A percentile compares a stretch with the other conserved stretches of the same genome.
Evolutionary conservation across 1,284 basidiomycete species (phyloP).

Genomic region (Sanghuangporus weigelae): DNA sequence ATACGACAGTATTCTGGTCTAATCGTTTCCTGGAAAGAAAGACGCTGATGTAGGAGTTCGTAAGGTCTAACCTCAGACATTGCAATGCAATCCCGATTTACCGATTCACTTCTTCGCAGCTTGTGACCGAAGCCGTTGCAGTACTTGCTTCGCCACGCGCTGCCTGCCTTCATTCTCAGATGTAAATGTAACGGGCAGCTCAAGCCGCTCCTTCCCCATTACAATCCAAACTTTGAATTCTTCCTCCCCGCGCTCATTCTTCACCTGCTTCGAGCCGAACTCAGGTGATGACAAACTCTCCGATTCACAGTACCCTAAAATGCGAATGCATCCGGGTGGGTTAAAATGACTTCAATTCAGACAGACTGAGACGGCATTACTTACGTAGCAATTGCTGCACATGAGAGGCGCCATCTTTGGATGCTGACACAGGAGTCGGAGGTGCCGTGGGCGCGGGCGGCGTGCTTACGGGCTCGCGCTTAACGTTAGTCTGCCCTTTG

Average conservation of each 20-base stretch:
- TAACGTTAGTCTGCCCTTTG: neutral
- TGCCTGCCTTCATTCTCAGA: constrained; percentile 23
- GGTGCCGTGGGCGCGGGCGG: neutral
- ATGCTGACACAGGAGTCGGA: neutral
- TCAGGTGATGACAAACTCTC: constrained; percentile 26
- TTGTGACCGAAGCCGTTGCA: constrained; percentile 12
- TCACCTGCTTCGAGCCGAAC: constrained; percentile 27
- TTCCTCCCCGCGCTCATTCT: constrained; percentile 19
- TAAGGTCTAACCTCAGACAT: too few relatives aligned
- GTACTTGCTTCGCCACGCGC: constrained; percentile 15
- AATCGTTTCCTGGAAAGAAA: too few relatives aligned
- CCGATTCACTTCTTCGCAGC: neutral
- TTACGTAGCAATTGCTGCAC: constrained; percentile 8
- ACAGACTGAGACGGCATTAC: neutral
- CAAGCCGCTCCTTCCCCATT: constrained; percentile 35
- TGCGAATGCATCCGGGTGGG: neutral
- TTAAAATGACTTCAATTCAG: neutral
- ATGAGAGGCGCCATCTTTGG: neutral
- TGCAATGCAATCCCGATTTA: too few relatives aligned
- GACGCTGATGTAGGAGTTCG: too few relatives aligned
- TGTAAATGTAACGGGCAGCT: constrained; percentile 33
- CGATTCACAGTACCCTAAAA: constrained; percentile 30
- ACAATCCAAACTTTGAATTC: constrained; percentile 38
- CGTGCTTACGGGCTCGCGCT: constrained; percentile 1
- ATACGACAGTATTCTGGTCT: too few relatives aligned